A percentile compares a stretch with the other conserved stretches of the same genome.
Evolutionary conservation across 495 filamentous ascomycete species (phyloP).

Genomic region (Daldinia caldariorum): DNA sequence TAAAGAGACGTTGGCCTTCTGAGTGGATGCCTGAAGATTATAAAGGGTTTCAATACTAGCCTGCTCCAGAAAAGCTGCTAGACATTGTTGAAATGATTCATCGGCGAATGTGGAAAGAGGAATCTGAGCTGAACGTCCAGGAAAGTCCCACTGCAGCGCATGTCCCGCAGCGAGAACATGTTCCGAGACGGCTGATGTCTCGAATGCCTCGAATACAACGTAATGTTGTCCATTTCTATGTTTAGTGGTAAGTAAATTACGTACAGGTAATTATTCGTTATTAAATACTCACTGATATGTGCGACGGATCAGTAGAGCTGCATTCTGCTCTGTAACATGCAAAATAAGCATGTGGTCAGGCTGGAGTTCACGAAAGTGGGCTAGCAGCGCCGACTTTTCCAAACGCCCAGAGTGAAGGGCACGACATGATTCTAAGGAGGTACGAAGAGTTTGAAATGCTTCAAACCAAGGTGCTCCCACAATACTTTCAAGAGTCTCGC

Average conservation of each 20-base stretch:
- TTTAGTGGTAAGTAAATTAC: neutral
- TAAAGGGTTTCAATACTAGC: conserved; percentile 66
- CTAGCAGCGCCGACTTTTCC: conserved; percentile 51
- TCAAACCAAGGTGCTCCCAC: conserved; percentile 31
- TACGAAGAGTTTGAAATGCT: conserved; percentile 47
- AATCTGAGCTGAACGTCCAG: conserved; percentile 53
- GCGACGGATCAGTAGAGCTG: conserved; percentile 61
- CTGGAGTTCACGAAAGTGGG: conserved; percentile 49
- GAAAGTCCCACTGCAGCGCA: conserved; percentile 55
- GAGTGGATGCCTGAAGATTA: conserved; percentile 58
- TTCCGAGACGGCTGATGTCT: conserved; percentile 62
- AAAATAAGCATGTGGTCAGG: conserved; percentile 53
- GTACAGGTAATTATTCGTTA: neutral
- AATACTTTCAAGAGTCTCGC: conserved; percentile 38
- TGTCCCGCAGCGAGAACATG: conserved; percentile 52
- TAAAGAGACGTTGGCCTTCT: conserved; percentile 59
- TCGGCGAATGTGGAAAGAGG: conserved; percentile 56
- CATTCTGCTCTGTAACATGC: conserved; percentile 65
- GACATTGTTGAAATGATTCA: conserved; percentile 55
- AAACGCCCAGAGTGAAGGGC: conserved; percentile 51
- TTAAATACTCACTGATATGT: conserved; percentile 51
- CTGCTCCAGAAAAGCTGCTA: conserved; percentile 67
- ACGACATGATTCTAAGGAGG: conserved; percentile 48
- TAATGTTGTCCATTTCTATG: conserved; percentile 30
- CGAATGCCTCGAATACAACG: conserved; percentile 64